phyloP scores from a whole-genome alignment of 257 asterid species.

The Ajuga chamaepitys region DNA sequence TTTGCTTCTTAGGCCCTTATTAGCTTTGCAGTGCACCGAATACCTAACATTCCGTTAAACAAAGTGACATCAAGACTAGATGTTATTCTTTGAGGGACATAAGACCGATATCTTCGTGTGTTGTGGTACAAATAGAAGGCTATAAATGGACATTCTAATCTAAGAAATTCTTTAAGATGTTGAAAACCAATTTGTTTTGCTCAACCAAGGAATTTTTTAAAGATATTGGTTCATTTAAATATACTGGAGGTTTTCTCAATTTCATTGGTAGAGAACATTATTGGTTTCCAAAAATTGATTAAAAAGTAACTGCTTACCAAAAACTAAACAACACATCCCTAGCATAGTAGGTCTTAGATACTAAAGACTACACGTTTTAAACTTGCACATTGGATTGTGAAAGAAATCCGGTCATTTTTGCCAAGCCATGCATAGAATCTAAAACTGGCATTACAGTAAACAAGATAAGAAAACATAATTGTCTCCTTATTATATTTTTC shows the following conservation, averaged over 20 bases:
- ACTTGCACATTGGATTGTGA: too few relatives aligned
- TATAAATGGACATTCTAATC: background rate
- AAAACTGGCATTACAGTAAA: background rate
- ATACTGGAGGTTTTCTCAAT: background rate
- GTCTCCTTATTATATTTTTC: background rate
- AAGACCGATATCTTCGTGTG: background rate
- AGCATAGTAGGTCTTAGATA: background rate
- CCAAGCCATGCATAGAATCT: background rate
- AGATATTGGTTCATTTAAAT: background rate
- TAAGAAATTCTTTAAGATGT: too few relatives aligned
- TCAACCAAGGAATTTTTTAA: background rate
- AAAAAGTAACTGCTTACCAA: background rate
- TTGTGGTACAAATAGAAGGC: background rate
- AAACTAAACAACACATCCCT: background rate
- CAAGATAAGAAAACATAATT: background rate
- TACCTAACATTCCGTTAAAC: background rate
- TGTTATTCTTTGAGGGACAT: background rate
- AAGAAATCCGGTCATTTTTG: background rate
- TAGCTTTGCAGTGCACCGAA: background rate
- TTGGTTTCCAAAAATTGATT: background rate
- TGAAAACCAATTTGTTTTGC: background rate
- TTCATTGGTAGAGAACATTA: background rate
- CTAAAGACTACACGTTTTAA: background rate
- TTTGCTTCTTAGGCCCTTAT: background rate
- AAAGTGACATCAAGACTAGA: background rate